phyloP scores from a whole-genome alignment of 305 asterid genomes.

The Ilex paraguariensis region DNA sequence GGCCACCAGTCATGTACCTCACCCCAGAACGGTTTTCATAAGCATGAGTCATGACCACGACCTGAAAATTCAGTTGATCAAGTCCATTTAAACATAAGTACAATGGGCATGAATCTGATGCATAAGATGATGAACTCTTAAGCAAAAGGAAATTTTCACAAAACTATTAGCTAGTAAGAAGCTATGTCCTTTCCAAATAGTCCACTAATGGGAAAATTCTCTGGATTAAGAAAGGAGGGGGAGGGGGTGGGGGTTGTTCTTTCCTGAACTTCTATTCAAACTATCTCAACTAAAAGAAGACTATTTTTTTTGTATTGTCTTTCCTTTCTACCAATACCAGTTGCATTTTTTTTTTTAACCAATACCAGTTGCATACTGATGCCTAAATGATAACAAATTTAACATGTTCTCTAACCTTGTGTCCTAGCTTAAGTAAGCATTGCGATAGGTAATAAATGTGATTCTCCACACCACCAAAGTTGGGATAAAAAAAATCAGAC shows the following conservation, averaged over 20 bases:
- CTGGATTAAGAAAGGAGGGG: too few relatives aligned
- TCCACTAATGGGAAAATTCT: too few relatives aligned
- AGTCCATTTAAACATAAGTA: neutral
- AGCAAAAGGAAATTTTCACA: too few relatives aligned
- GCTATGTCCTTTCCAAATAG: neutral
- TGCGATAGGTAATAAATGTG: conserved; percentile 92
- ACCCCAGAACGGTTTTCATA: conserved; percentile 85
- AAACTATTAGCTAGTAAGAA: neutral
- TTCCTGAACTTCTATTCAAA: too few relatives aligned
- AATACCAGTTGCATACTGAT: conserved; percentile 19
- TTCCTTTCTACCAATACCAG: too few relatives aligned
- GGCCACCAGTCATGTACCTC: conserved; percentile 88
- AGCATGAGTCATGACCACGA: conserved; percentile 94
- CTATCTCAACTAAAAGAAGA: too few relatives aligned
- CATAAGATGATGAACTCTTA: neutral
- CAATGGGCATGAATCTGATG: neutral
- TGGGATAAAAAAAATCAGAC: conserved; percentile 93
- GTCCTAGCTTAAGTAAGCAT: conserved; percentile 87
- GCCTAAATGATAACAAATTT: conserved; percentile 1
- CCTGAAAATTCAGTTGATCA: conserved; percentile 34
- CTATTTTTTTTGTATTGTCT: too few relatives aligned
- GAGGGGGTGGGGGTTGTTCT: too few relatives aligned
- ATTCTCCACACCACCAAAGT: conserved; percentile 96
- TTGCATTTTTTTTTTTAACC: too few relatives aligned
- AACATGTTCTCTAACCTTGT: conserved; percentile 56